Conservation (phyloP, 805 yeast genomes). For the Huiozyma naganishii region DNA sequence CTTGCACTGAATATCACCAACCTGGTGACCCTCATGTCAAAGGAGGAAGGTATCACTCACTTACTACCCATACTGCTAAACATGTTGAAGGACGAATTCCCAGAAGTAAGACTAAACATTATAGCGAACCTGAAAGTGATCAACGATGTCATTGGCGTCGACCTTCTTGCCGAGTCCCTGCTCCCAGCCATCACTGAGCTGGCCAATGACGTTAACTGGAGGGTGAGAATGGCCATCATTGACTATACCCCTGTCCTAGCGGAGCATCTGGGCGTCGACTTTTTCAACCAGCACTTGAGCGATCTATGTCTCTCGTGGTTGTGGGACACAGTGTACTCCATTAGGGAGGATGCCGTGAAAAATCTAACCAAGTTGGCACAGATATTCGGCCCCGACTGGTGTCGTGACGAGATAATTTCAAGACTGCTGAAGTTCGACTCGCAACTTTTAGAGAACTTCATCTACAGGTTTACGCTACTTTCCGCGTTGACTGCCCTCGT, state of each 20-base stretch:
- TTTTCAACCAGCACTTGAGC: conserved; percentile 86
- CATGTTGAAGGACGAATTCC: conserved; percentile 94
- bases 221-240: conserved; percentile 92
- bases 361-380: conserved; percentile 71
- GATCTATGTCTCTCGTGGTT: conserved; percentile 93
- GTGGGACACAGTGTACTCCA: conserved; percentile 95
- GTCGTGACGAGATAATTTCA: conserved; percentile 69
- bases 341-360: conserved; percentile 89
- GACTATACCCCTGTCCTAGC: conserved; percentile 94
- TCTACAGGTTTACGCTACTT: conserved; percentile 83
- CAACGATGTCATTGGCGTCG: conserved; percentile 90
- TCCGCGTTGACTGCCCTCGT: conserved; percentile 77
- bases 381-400: conserved; percentile 92
- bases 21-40: conserved; percentile 75
- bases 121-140: conserved; percentile 86
- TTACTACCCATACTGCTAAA: conserved; percentile 79
- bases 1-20: conserved; percentile 82
- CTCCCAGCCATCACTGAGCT: conserved; percentile 93
- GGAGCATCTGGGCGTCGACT: conserved; percentile 83
- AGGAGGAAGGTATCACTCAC: conserved; percentile 70
- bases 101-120: conserved; percentile 90
- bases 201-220: conserved; percentile 95
- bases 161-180: conserved; percentile 70
- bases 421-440: conserved; percentile 48
- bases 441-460: conserved; percentile 48